Evolutionary conservation across 495 filamentous ascomycete species (phyloP), one percentile per base, ranked within the genome.

Genomic region (Lasiosphaeria ovina): DNA sequence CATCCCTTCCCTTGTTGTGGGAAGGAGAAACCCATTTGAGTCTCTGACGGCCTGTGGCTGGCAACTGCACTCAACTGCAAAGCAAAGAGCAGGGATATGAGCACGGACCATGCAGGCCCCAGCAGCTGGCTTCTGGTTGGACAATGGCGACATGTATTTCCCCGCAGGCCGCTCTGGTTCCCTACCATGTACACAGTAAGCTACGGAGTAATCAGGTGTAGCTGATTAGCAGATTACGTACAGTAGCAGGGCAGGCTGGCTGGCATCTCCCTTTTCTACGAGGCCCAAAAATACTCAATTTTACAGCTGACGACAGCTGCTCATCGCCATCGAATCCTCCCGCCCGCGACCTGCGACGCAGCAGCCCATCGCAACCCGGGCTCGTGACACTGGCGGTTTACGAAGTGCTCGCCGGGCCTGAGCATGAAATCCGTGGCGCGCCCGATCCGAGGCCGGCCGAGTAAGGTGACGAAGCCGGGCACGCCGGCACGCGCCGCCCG

Each of bases 401-500:
- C 44, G 36, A 31, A 14, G 38, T 38, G 11, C 31, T 49, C 42
- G 48, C 10, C 24, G 68, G 50, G 59, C 54, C 47, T 54, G 58
- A 69, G 69, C 62, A 72, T 72, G 70, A 72, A 66, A 68, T 52
- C 68, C 47, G 59, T 53, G 51, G 54, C 60, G 47, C 65, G 68
- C 56, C 63, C 62, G 47, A 63, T 55, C 62, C 75, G 74, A 55
- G 72, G 76, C 71, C 71, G 76, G 51, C 69, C 74, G 32, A 72
- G 57, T 68, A 77, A 77, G 66, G 71, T 79, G 63, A 70, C 73
- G 58, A 80, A 79, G 66, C 63, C 73, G 65, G 50, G 67, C 61
- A 47, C 70, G 49, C 51, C 69, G 35, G 68, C 54, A 59, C 70
- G 66, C 66, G 64, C 57, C 49, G 66, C 55, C 49, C 65, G 56